phyloP scores from a whole-genome alignment of 345 rosid species.

The Salix udensis region DNA sequence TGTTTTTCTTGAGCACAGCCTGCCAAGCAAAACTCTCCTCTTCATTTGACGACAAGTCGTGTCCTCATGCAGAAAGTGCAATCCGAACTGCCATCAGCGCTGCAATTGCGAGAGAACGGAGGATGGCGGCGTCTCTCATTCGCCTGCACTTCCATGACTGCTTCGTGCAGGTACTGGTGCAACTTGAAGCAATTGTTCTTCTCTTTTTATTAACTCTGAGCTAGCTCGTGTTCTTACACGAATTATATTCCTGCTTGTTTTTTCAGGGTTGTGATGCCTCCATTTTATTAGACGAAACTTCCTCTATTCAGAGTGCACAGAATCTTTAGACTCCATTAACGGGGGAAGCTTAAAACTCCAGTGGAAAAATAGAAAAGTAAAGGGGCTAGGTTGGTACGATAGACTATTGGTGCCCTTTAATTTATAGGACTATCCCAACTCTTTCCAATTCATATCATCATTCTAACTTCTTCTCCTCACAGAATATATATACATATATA shows the following conservation, averaged over 20 bases:
- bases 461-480: no score
- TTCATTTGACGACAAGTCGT: not conserved
- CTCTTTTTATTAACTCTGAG: not conserved
- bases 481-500: no score
- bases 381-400: no score
- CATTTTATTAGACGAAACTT: constrained; percentile 17
- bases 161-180: not conserved
- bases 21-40: not conserved
- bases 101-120: not conserved
- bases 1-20: not conserved
- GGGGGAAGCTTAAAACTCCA: no score
- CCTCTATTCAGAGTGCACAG: constrained; percentile 8
- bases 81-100: not conserved
- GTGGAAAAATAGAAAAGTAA: no score
- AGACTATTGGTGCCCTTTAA: no score
- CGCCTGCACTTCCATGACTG: not conserved
- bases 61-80: not conserved
- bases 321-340: no score
- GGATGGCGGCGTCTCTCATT: not conserved
- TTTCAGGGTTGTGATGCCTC: constrained; percentile 28
- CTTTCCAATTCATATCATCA: no score
- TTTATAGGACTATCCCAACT: no score
- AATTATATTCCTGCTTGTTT: not conserved
- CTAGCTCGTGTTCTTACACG: not conserved
- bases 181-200: not conserved